Conservation (phyloP, 148 eudicot genomes). For the Camellia lanceoleosa region DNA sequence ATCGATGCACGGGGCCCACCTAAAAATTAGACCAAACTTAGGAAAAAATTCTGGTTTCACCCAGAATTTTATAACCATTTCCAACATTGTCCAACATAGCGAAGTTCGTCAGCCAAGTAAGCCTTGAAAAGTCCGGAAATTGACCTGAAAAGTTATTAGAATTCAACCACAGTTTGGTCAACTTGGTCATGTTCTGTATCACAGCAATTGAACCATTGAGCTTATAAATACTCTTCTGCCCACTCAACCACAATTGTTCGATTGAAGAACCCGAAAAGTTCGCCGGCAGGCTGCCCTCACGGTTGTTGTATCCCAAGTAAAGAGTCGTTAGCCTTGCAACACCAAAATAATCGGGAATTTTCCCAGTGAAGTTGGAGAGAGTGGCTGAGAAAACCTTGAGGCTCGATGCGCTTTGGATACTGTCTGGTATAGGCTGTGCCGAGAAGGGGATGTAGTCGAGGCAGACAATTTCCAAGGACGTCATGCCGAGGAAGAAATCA, state of each 20-base stretch:
- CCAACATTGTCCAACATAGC: conserved; percentile 71
- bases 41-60: too few species aligned
- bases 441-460: conserved; percentile 69
- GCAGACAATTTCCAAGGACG: conserved; percentile 63
- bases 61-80: too few species aligned
- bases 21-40: too few species aligned
- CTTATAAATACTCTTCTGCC: conserved; percentile 47
- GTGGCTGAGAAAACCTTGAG: conserved; percentile 80
- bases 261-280: conserved; percentile 61
- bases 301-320: conserved; percentile 63
- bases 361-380: conserved; percentile 58
- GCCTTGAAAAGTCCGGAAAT: conserved; percentile 75
- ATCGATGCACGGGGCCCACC: too few species aligned
- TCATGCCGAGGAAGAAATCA: conserved; percentile 63
- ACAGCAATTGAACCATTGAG: conserved; percentile 77
- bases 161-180: conserved; percentile 85
- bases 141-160: conserved; percentile 73
- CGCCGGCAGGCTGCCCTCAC: conserved; percentile 68
- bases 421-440: conserved; percentile 62
- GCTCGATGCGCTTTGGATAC: conserved; percentile 50
- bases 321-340: conserved; percentile 60
- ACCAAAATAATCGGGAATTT: conserved; percentile 62
- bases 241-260: conserved; percentile 87
- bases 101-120: conserved; percentile 32
- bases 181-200: conserved; percentile 71